Base-by-base conservation (phyloP, 225 moss, liverwort and hornwort species). In the Physcomitrellopsis africana region DNA sequence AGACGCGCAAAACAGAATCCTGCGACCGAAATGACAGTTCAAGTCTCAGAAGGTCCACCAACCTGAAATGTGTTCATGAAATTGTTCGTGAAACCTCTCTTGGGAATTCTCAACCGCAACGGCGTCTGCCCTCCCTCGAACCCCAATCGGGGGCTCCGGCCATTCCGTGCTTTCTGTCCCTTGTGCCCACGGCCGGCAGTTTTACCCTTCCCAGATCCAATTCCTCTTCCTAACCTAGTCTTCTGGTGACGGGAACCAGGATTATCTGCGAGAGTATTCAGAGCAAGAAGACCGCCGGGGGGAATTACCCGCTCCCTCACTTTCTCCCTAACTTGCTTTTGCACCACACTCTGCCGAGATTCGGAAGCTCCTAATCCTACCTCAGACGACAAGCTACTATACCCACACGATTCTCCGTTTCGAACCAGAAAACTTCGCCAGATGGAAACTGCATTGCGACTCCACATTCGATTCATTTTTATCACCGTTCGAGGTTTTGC, bases 111-210 rank as follows among this genome's bases (percentile, higher is more conserved):
- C 63, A 94, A 73, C 23, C 97, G 87, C 72, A 99, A 73, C n/a
- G 97, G 97, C 14, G 97, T 99, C 76, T 99, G 97, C 57, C 97
- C 97, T 10, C 97, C 97, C 81, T 99, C 97, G 55, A 99, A 99
- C 62, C 97, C 97, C 42, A 99, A 84, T 42, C 97, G 80, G 18
- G 97, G 97, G 51, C 87, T 84, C 51, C 85, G 81, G 14, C 97
- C 97, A 77, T 94, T 97, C 12, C 97, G 93, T 2, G 97, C 97
- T 78, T 94, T 99, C 87, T 99, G 97, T 46, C 97, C 97, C 80
- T 99, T 99, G 59, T 99, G 97, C 22, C 97, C 97, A 51, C 91
- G 86, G 11, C 97, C 97, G 1, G 93, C 86, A 2, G 97, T 99
- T 78, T 99, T 99, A n/a, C 97, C 97, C 77, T 99, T 99, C 0